Evolutionary conservation across 352 stramenopile genomes (phyloP).

Genomic region (Phytophthora tentaculata): DNA sequence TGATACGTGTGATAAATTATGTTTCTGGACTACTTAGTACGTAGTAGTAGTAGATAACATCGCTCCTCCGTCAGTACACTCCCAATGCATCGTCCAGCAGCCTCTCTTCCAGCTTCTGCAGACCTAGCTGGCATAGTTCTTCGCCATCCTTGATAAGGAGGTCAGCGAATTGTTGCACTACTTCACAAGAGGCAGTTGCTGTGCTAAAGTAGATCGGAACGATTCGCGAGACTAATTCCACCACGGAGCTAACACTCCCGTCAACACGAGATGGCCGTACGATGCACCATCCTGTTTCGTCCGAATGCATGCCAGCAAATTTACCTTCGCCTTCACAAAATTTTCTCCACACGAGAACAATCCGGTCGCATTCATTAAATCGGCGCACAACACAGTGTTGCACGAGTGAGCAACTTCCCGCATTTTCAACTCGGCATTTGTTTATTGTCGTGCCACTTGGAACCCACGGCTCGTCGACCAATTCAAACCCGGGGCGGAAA

Average conservation of each 20-base stretch:
- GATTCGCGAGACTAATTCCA: slow-evolving; percentile 29
- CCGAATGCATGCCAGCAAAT: slow-evolving; percentile 52
- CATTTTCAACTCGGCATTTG: slow-evolving; percentile 20
- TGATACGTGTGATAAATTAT: no score
- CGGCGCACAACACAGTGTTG: slow-evolving; percentile 37
- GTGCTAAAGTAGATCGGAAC: slow-evolving; percentile 33
- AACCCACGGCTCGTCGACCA: slow-evolving; percentile 20
- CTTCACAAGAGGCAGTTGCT: not conserved
- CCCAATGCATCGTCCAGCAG: slow-evolving; percentile 32
- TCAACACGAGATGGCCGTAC: slow-evolving; percentile 21
- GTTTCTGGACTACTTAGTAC: not conserved
- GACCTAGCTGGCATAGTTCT: slow-evolving; percentile 17
- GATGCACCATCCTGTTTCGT: slow-evolving; percentile 64
- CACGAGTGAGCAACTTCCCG: slow-evolving; percentile 3
- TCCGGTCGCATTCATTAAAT: slow-evolving; percentile 51
- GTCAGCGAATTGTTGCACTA: slow-evolving; percentile 27
- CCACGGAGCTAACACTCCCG: slow-evolving; percentile 5
- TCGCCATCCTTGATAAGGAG: slow-evolving; percentile 21
- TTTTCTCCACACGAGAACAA: slow-evolving; percentile 59
- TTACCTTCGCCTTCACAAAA: slow-evolving; percentile 44
- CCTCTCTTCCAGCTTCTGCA: slow-evolving; percentile 22
- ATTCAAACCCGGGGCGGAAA: slow-evolving; percentile 13
- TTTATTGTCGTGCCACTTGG: slow-evolving; percentile 34
- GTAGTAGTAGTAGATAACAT: no score
- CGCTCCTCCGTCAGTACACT: slow-evolving; percentile 13